A percentile compares a stretch with the other conserved stretches of the same genome.
Conservation (phyloP, 2,329 filamentous ascomycete species). For the Sphaerulina musiva region DNA sequence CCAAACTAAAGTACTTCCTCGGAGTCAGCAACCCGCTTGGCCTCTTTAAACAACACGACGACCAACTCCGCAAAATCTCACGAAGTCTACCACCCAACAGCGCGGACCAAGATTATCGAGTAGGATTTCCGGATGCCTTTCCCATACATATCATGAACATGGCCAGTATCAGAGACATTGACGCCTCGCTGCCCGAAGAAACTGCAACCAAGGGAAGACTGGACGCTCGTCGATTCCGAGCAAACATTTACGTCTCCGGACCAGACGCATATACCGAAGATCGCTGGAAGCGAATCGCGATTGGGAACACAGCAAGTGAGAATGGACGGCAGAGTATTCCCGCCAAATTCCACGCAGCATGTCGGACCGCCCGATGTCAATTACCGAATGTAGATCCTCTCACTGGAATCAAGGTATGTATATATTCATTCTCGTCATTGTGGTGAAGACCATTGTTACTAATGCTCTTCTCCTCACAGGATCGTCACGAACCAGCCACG, state of each 20-base stretch:
- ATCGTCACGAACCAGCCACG: constrained; percentile 29
- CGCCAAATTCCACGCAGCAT: constrained; percentile 48
- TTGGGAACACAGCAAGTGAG: constrained; percentile 29
- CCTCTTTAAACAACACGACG: constrained; percentile 59
- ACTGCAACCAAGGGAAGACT: constrained; percentile 45
- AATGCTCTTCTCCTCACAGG: constrained; percentile 4
- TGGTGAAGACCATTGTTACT: no score
- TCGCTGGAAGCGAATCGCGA: constrained; percentile 56
- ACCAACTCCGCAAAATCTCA: constrained; percentile 52
- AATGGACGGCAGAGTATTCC: not conserved
- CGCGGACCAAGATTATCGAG: constrained; percentile 51
- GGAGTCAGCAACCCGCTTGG: constrained; percentile 60
- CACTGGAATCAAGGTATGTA: constrained; percentile 41
- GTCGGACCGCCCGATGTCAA: constrained; percentile 63
- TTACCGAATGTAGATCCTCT: constrained; percentile 63
- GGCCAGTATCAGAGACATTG: constrained; percentile 56
- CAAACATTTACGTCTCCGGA: constrained; percentile 65
- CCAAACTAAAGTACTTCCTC: constrained; percentile 58
- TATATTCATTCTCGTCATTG: not conserved
- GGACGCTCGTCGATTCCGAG: constrained; percentile 59
- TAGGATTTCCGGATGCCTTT: constrained; percentile 66
- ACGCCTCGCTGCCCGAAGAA: constrained; percentile 50
- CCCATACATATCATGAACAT: constrained; percentile 64
- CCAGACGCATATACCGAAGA: constrained; percentile 62
- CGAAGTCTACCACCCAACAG: constrained; percentile 54